Evolutionary conservation across 495 filamentous ascomycete genomes (phyloP), one percentile per base, ranked within the genome.

Genomic region (Corynascus novoguineensis): DNA sequence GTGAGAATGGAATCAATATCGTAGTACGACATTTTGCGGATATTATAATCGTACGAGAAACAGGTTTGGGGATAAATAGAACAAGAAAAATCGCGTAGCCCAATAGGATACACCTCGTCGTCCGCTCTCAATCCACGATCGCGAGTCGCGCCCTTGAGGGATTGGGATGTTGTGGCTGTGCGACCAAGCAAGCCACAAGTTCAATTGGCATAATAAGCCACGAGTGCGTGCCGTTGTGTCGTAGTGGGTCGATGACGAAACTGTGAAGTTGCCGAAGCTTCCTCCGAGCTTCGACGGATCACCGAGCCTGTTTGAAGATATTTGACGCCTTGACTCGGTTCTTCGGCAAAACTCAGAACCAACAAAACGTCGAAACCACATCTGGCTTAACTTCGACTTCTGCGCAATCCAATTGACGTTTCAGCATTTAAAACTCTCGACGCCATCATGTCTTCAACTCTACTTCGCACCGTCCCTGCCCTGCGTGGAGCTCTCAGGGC

Each of bases 1-100:
- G 93, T 97, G 47, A 97, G 76, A 58, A 97, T 96, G 27, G 90
- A 83, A 67, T 96, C 90, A 60, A 96, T 86, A 69, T 95, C 88
- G 78, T 97, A 97, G 77, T 98, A 98, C 35, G 85, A 86, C 76
- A 87, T 87, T 75, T 81, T 84, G 68, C n/a, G 6, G 10, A 14
- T 44, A 24, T 11, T 12, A 24, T 8, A 11, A 21, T 12, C 9
- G 19, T 8, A 8, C 19, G 8, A 10, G 21, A 17, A 24, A 5
- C 40, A 21, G 15, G 12, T 5, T 44, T 3, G 40, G 24, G 4
- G 24, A 19, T 10, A 44, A 15, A 4, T 0, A 44, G 17, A 9
- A 21, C 21, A 12, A 45, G 40, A 35, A n/a, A 29, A 37, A 0
- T 14, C 9, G 24, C 24, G 42, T 28, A 27, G 27, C 25, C 42